Conservation (phyloP, 2,329 filamentous ascomycete genomes). For the Tolypocladium ovalisporum region DNA sequence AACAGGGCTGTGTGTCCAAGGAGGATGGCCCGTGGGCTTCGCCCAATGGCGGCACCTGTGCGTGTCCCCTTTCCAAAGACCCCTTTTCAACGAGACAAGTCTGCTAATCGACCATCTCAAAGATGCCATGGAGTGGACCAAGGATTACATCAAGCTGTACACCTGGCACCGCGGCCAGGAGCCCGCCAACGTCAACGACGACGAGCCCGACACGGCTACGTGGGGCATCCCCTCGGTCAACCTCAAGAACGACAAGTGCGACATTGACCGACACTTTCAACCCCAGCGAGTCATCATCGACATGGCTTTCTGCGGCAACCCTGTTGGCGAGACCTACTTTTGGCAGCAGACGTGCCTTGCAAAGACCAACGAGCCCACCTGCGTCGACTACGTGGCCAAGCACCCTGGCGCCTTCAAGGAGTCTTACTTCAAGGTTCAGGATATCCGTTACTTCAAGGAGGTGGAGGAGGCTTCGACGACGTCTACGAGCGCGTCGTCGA, state of each 20-base stretch:
- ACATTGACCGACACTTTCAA: not conserved
- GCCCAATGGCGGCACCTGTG: not conserved
- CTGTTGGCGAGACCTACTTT: not conserved
- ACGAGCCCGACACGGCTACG: not conserved
- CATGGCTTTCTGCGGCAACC: not conserved
- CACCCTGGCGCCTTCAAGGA: not conserved
- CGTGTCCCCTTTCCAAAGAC: not conserved
- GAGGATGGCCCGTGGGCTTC: not conserved
- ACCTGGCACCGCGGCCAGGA: not conserved
- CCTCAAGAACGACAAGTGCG: not conserved
- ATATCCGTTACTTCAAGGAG: constrained; percentile 1
- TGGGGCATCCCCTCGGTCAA: not conserved
- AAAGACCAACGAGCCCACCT: not conserved
- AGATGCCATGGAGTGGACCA: not conserved
- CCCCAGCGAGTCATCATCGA: not conserved
- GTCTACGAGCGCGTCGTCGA: not conserved
- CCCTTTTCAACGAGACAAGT: not conserved
- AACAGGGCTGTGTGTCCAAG: not conserved
- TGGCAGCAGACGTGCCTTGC: not conserved
- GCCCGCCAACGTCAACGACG: not conserved
- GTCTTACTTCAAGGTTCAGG: constrained; percentile 1
- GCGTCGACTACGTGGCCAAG: not conserved
- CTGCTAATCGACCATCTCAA: not conserved
- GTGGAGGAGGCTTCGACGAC: not conserved
- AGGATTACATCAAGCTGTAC: not conserved